A percentile compares a stretch with the other conserved stretches of the same genome.
phyloP scores from a whole-genome alignment of 176 grass and related monocot species.

The Rhipidocladum racemiflorum region DNA sequence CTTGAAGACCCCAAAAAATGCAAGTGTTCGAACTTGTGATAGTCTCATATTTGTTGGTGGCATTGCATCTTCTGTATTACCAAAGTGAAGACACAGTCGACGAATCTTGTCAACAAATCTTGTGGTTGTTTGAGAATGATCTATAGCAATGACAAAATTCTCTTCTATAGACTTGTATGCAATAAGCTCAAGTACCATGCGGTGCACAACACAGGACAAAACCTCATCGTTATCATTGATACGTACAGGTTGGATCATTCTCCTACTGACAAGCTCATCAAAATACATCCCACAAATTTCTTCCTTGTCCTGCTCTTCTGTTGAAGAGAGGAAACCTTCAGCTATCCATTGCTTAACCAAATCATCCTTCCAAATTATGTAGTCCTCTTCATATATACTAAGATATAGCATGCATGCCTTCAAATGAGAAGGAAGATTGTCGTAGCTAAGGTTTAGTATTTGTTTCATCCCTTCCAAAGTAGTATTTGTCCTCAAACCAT shows the following conservation, averaged over 20 bases:
- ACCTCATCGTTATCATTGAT: background rate
- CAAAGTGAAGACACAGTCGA: background rate
- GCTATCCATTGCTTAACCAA: background rate
- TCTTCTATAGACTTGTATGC: background rate
- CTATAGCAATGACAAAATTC: background rate
- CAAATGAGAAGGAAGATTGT: background rate
- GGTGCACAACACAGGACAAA: background rate
- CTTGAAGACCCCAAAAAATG: background rate
- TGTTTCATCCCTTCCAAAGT: too few species aligned
- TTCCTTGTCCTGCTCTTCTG: background rate
- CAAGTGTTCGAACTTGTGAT: background rate
- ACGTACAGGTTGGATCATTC: background rate
- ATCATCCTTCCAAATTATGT: background rate
- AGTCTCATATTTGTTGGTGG: background rate
- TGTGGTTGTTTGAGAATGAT: background rate
- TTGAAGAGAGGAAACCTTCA: background rate
- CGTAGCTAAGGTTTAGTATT: background rate
- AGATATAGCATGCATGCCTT: conserved; percentile 8
- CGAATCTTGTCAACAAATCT: background rate
- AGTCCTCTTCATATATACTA: background rate
- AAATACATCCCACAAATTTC: background rate
- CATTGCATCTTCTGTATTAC: background rate
- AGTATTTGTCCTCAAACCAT: background rate
- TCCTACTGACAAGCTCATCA: background rate
- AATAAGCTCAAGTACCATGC: background rate